Percentiles rank a stretch among this genome's conserved stretches.
Conservation (phyloP, 495 filamentous ascomycete species). For the Talaromyces nanjingensis region DNA sequence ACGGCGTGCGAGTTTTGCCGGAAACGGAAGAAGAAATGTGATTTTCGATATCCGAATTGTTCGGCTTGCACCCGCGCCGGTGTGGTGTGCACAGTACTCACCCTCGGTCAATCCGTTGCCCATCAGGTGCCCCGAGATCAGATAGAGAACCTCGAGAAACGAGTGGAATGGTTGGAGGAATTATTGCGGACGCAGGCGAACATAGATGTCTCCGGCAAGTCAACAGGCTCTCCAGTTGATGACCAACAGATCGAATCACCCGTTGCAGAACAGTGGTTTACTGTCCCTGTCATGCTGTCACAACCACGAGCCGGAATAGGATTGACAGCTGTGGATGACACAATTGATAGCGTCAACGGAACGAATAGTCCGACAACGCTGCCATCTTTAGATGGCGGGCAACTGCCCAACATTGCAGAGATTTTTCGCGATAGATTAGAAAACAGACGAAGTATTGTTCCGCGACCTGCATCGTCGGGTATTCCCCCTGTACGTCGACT, state of each 20-base stretch:
- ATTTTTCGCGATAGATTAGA: conserved; percentile 41
- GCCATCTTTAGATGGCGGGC: conserved; percentile 13
- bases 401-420: conserved; percentile 38
- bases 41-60: conserved; percentile 47
- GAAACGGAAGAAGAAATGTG: conserved; percentile 49
- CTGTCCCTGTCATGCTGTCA: conserved; percentile 35
- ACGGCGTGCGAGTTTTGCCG: conserved; percentile 48
- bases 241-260: background rate
- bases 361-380: background rate
- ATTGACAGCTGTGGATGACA: conserved; percentile 2
- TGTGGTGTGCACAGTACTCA: conserved; percentile 43
- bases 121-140: conserved; percentile 39
- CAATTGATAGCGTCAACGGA: background rate
- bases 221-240: conserved; percentile 27
- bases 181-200: conserved; percentile 34
- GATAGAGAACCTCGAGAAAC: conserved; percentile 45
- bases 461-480: conserved; percentile 24
- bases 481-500: conserved; percentile 32
- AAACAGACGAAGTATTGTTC: conserved; percentile 32
- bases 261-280: conserved; percentile 37
- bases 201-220: conserved; percentile 26
- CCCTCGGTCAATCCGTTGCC: conserved; percentile 35
- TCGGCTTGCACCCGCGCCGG: conserved; percentile 45
- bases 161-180: conserved; percentile 44
- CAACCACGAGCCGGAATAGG: conserved; percentile 16